phyloP scores from a whole-genome alignment of 208 protist species.

The Acanthamoeba healyi region DNA sequence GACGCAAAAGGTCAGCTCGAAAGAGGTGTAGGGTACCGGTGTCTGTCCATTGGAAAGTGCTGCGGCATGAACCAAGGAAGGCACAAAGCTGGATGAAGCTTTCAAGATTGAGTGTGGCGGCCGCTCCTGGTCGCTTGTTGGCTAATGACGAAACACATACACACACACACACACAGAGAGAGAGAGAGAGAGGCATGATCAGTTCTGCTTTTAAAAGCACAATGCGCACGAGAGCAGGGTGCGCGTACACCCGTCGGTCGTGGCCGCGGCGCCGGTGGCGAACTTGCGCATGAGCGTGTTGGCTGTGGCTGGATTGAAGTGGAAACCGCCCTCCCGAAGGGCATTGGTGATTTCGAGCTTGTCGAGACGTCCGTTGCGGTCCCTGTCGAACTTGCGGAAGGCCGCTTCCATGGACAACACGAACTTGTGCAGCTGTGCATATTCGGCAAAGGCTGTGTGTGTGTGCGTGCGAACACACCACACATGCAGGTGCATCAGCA shows the following conservation, averaged over 20 bases:
- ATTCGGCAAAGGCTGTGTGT: constrained; percentile 9
- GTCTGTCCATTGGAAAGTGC: constrained; percentile 65
- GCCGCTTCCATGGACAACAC: constrained; percentile 48
- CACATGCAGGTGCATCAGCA: too few species aligned
- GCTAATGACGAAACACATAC: not conserved
- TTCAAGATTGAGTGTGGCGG: constrained; percentile 11
- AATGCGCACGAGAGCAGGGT: not conserved
- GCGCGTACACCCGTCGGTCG: not conserved
- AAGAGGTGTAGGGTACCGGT: not conserved
- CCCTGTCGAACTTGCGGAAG: constrained; percentile 38
- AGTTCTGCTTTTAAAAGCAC: too few species aligned
- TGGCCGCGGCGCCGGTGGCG: not conserved
- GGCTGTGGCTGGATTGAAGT: constrained; percentile 49
- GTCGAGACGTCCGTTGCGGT: constrained; percentile 27
- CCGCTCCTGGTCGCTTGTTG: not conserved
- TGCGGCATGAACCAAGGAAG: constrained; percentile 28
- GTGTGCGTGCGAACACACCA: too few species aligned
- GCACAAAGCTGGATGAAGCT: constrained; percentile 70
- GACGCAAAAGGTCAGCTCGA: not conserved
- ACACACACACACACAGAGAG: not conserved
- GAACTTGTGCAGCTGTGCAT: constrained; percentile 69
- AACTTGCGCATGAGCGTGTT: constrained; percentile 67
- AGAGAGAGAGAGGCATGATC: not conserved
- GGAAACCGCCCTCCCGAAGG: constrained; percentile 25
- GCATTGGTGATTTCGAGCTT: constrained; percentile 39